These are phyloP conservation scores for Podaxis sp. DNA, from an alignment of 768 basidiomycete genomes.

Conservation along the genomic window DNA sequence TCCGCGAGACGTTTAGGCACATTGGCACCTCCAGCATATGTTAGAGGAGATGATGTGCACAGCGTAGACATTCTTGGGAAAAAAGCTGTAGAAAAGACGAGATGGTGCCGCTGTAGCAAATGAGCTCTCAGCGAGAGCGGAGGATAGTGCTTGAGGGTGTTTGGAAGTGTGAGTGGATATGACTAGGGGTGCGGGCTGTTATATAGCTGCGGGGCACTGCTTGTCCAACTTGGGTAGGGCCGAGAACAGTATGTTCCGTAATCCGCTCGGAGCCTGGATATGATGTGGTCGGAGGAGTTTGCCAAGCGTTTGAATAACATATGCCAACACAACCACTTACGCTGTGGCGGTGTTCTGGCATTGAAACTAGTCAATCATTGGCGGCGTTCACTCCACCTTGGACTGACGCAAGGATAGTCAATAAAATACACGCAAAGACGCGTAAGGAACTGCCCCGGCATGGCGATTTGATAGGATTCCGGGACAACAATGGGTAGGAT, in stretches of 20 bases:
- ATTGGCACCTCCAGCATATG: not conserved
- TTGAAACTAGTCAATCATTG: too few species aligned
- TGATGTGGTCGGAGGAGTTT: not conserved
- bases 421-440: too few species aligned
- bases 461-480: too few species aligned
- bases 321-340: too few species aligned
- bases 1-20: constrained; percentile 1
- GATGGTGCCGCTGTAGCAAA: not conserved
- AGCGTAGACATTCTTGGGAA: not conserved
- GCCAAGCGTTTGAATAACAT: not conserved
- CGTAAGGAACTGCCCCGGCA: too few species aligned
- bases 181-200: not conserved
- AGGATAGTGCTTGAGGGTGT: not conserved
- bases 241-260: not conserved
- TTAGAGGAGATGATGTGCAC: not conserved
- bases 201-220: not conserved
- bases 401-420: too few species aligned
- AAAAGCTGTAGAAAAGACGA: not conserved
- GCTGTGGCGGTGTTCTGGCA: too few species aligned
- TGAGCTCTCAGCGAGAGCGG: not conserved
- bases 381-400: too few species aligned
- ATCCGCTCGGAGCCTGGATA: not conserved
- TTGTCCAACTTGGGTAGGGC: not conserved
- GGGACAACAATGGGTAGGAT: too few species aligned
- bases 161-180: not conserved